Conservation (phyloP, 2,329 filamentous ascomycete genomes). For the Botrytis medusae region DNA sequence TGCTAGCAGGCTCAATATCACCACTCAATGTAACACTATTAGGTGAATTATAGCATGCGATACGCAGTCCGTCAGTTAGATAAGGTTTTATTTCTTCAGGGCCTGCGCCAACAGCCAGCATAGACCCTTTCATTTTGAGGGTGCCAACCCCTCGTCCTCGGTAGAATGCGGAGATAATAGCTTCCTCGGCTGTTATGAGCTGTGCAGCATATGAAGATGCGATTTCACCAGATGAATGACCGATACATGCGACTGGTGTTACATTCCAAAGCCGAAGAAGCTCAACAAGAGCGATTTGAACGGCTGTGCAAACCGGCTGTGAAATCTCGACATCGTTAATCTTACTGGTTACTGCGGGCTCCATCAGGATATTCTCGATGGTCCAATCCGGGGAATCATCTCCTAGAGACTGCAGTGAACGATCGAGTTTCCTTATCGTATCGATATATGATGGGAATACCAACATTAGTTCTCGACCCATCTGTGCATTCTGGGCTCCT, state of each 20-base stretch:
- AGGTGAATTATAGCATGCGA: conserved; percentile 37
- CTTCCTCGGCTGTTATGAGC: conserved; percentile 37
- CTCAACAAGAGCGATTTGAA: conserved; percentile 49
- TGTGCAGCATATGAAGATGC: conserved; percentile 47
- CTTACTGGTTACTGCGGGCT: conserved; percentile 34
- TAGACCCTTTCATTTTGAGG: conserved; percentile 14
- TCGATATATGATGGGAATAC: conserved; percentile 24
- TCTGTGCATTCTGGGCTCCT: conserved; percentile 35
- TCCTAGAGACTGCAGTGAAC: conserved; percentile 7
- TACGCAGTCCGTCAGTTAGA: background rate
- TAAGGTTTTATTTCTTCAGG: conserved; percentile 12
- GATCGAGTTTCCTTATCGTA: conserved; percentile 24
- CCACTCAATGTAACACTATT: conserved; percentile 33
- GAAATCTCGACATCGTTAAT: conserved; percentile 18
- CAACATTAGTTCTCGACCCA: conserved; percentile 31
- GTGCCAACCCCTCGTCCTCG: conserved; percentile 28
- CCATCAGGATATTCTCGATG: conserved; percentile 34
- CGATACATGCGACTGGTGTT: conserved; percentile 42
- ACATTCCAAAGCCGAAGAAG: conserved; percentile 46
- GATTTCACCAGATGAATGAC: conserved; percentile 51
- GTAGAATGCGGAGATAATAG: conserved; percentile 48
- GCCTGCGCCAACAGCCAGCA: conserved; percentile 27
- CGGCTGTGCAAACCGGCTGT: conserved; percentile 47
- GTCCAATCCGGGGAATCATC: conserved; percentile 21
- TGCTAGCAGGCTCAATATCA: conserved; percentile 4